Conservation (phyloP, 1,139 yeast species). For the Magnusiomyces starmeri region DNA sequence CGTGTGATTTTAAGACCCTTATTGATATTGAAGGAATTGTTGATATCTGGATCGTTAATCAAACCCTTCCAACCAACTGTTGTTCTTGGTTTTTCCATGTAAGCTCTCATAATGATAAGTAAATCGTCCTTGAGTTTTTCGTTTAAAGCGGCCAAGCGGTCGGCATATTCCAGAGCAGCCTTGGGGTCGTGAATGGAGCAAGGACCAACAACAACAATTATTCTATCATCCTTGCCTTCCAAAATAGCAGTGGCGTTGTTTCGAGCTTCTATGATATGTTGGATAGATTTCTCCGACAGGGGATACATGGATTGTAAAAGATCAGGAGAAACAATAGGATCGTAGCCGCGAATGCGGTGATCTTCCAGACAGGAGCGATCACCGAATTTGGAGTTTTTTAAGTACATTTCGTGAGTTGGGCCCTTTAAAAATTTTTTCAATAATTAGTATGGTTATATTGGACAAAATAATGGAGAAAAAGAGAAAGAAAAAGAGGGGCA, state of each 20-base stretch:
- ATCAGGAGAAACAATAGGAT: conserved; percentile 86
- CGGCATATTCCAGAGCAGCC: conserved; percentile 85
- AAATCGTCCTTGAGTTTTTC: conserved; percentile 68
- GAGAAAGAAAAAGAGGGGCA: neutral
- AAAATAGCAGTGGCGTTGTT: conserved; percentile 66
- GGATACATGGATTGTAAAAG: conserved; percentile 72
- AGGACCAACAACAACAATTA: conserved; percentile 84
- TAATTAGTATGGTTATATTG: neutral
- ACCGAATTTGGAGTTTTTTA: conserved; percentile 22
- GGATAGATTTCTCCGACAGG: conserved; percentile 52
- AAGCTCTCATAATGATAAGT: conserved; percentile 75
- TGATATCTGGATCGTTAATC: conserved; percentile 94
- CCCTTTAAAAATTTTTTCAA: neutral
- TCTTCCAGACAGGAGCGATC: conserved; percentile 63
- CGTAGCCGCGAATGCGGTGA: conserved; percentile 81
- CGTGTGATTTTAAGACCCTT: conserved; percentile 88
- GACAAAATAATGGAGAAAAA: neutral
- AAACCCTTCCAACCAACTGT: conserved; percentile 99
- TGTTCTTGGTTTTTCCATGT: conserved; percentile 95
- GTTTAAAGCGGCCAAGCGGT: conserved; percentile 55
- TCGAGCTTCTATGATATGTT: conserved; percentile 72
- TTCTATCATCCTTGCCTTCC: conserved; percentile 67
- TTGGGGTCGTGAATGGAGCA: conserved; percentile 92
- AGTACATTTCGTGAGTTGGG: conserved; percentile 12
- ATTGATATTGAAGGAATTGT: conserved; percentile 88